Conservation (phyloP, 495 filamentous ascomycete species). For the Polyplosphaeria fusca region DNA sequence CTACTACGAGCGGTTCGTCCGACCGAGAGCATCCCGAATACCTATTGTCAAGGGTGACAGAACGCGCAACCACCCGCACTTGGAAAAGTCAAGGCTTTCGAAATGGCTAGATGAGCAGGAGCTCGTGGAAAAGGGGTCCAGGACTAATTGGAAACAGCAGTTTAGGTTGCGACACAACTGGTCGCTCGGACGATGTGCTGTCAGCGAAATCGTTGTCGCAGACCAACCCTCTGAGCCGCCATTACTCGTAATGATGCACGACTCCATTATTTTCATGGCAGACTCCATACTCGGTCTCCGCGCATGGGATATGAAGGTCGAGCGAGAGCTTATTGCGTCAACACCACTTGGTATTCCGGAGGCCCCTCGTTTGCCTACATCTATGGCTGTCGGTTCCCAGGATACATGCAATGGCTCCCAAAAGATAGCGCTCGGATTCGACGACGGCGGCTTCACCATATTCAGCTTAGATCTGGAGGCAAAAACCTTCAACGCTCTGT, state of each 20-base stretch:
- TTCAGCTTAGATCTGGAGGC: slow-evolving; percentile 56
- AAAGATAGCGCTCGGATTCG: slow-evolving; percentile 69
- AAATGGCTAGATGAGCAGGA: slow-evolving; percentile 79
- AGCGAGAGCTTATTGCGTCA: slow-evolving; percentile 46
- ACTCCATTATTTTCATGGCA: slow-evolving; percentile 75
- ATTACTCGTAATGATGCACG: slow-evolving; percentile 67
- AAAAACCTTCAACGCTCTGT: slow-evolving; percentile 47
- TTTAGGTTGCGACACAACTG: slow-evolving; percentile 92
- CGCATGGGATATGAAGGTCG: slow-evolving; percentile 68
- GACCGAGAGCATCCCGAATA: slow-evolving; percentile 73
- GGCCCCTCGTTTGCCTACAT: slow-evolving; percentile 52
- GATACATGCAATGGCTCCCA: slow-evolving; percentile 40
- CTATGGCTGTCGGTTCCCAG: slow-evolving; percentile 60
- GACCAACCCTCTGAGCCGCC: slow-evolving; percentile 51
- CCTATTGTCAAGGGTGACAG: slow-evolving; percentile 62
- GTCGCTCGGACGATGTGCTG: slow-evolving; percentile 75
- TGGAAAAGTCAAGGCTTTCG: slow-evolving; percentile 68
- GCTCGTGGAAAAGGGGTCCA: slow-evolving; percentile 49
- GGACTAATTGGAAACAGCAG: slow-evolving; percentile 81
- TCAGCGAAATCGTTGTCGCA: slow-evolving; percentile 71
- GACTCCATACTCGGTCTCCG: slow-evolving; percentile 66
- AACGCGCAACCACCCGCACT: slow-evolving; percentile 44
- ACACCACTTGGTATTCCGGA: slow-evolving; percentile 17
- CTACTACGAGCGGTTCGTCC: slow-evolving; percentile 87
- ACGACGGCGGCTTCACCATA: slow-evolving; percentile 68